Conservation (phyloP, 2,329 filamentous ascomycete species). For the Thelonectria blattea region DNA sequence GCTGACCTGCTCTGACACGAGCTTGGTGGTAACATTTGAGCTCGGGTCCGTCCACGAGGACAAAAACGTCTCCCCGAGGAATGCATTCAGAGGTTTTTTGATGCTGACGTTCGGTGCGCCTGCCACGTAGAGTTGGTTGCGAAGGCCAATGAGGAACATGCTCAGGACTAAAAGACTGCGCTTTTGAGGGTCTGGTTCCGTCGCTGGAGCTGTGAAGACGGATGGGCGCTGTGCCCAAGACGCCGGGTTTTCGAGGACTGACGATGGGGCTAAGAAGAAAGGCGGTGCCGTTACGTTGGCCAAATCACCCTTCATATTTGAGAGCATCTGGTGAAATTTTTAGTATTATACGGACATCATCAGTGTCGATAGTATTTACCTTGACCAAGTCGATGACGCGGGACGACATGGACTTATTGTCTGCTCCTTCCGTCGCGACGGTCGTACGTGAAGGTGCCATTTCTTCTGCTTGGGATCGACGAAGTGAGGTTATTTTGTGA, state of each 20-base stretch:
- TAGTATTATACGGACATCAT: too few relatives aligned
- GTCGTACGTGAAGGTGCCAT: neutral
- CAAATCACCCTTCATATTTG: constrained; percentile 53
- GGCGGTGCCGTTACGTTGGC: constrained; percentile 59
- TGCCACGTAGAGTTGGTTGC: constrained; percentile 55
- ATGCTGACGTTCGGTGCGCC: constrained; percentile 54
- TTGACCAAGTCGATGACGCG: neutral
- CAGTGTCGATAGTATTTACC: neutral
- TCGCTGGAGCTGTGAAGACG: constrained; percentile 55
- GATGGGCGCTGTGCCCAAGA: constrained; percentile 57
- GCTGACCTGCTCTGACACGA: constrained; percentile 55
- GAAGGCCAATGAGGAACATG: constrained; percentile 54
- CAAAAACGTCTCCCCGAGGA: constrained; percentile 58
- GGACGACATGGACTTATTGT: neutral
- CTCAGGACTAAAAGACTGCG: constrained; percentile 54
- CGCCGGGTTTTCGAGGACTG: constrained; percentile 57
- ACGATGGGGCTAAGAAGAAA: constrained; percentile 54
- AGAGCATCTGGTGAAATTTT: constrained; percentile 25
- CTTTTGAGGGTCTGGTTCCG: constrained; percentile 50
- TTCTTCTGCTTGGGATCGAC: neutral
- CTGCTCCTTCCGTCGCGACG: neutral
- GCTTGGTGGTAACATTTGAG: constrained; percentile 36
- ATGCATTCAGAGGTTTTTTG: constrained; percentile 61
- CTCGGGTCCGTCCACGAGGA: constrained; percentile 45
- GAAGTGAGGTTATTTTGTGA: too few relatives aligned